Evolutionary conservation across 2,329 filamentous ascomycete genomes (phyloP).

Genomic region (Talaromyces funiculosus): DNA sequence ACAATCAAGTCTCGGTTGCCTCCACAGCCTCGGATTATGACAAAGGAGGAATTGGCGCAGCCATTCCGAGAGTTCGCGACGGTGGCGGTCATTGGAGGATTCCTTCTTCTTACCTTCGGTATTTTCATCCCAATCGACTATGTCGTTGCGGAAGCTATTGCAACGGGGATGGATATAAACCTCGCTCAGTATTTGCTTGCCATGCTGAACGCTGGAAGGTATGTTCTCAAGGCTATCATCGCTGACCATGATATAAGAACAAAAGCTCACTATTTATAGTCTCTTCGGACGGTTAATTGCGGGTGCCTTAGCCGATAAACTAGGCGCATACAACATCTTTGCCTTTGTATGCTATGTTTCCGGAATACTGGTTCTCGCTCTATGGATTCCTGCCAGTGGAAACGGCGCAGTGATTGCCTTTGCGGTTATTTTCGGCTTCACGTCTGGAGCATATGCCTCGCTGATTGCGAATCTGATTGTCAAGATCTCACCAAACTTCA

Average conservation of each 20-base stretch:
- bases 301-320: constrained; percentile 49
- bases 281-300: constrained; percentile 54
- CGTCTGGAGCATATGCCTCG: constrained; percentile 59
- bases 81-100: constrained; percentile 26
- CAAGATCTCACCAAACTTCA: constrained; percentile 60
- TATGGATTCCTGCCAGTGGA: constrained; percentile 49
- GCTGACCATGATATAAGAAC: too few species aligned
- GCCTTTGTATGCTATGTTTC: constrained; percentile 44
- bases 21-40: constrained; percentile 17
- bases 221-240: constrained; percentile 12
- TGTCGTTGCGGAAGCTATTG: constrained; percentile 42
- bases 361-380: constrained; percentile 44
- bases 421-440: constrained; percentile 60
- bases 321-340: constrained; percentile 52
- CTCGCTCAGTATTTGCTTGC: constrained; percentile 51
- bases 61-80: constrained; percentile 23
- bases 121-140: constrained; percentile 57
- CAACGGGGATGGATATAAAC: constrained; percentile 43
- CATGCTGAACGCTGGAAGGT: constrained; percentile 48
- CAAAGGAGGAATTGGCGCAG: constrained; percentile 18
- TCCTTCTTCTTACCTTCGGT: constrained; percentile 54
- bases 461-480: constrained; percentile 60
- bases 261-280: constrained; percentile 16
- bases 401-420: constrained; percentile 58
- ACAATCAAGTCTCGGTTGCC: constrained; percentile 47